A percentile compares a stretch with the other conserved stretches of the same genome.
phyloP scores from a whole-genome alignment of 2,329 filamentous ascomycete species.

The Dothiorella sarmentorum region DNA sequence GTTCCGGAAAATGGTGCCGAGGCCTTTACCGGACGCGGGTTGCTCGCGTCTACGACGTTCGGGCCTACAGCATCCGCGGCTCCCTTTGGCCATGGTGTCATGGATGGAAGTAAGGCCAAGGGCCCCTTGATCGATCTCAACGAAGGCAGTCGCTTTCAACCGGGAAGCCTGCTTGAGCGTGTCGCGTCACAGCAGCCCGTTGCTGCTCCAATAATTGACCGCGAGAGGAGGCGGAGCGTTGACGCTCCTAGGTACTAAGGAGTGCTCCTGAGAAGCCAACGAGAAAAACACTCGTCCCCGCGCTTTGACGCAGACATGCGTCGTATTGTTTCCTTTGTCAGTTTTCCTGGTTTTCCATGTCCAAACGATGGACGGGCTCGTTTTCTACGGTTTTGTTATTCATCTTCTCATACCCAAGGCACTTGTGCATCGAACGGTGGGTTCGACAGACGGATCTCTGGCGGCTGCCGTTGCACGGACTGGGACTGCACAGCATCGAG shows the following conservation, averaged over 20 bases:
- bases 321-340: neutral
- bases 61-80: conserved; percentile 34
- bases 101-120: conserved; percentile 43
- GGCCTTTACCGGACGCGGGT: conserved; percentile 45
- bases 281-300: neutral
- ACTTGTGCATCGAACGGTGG: neutral
- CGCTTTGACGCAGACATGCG: neutral
- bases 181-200: conserved; percentile 32
- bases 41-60: conserved; percentile 40
- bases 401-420: conserved; percentile 6
- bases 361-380: neutral
- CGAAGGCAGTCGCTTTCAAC: conserved; percentile 42
- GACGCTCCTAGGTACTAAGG: neutral
- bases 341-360: neutral
- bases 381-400: neutral
- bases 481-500: too few relatives aligned
- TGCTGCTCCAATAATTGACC: conserved; percentile 38
- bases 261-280: neutral
- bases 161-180: conserved; percentile 48
- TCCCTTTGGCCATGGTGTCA: conserved; percentile 42
- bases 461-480: neutral
- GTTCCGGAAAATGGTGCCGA: conserved; percentile 32
- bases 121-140: conserved; percentile 46
- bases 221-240: conserved; percentile 29
- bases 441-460: neutral